These are phyloP conservation scores for Coemansia sp. DNA, from an alignment of 192 early-diverging fungal species.

Conservation along the genomic window DNA sequence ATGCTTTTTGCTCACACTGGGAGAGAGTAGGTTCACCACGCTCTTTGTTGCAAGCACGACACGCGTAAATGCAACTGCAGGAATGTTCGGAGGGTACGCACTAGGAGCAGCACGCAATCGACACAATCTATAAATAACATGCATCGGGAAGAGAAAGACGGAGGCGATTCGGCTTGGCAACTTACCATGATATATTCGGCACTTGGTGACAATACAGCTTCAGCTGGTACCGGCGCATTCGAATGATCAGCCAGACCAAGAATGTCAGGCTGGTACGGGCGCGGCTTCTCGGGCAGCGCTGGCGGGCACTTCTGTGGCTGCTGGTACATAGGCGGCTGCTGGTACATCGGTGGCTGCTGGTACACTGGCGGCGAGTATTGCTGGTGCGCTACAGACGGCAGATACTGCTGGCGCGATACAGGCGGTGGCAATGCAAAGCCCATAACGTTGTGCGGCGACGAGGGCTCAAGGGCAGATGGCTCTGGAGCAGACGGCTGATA, in stretches of 20 bases:
- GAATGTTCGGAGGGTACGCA: neutral
- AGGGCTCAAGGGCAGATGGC: constrained; percentile 4
- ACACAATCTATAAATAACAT: constrained; percentile 10
- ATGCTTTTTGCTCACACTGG: neutral
- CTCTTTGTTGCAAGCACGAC: neutral
- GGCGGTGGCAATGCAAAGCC: constrained; percentile 24
- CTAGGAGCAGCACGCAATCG: neutral
- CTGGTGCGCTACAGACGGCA: neutral
- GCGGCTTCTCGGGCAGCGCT: constrained; percentile 4
- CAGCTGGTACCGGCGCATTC: neutral
- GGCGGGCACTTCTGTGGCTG: neutral
- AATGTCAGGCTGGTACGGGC: constrained; percentile 19
- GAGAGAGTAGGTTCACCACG: neutral
- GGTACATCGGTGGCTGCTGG: neutral
- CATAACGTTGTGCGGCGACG: constrained; percentile 17
- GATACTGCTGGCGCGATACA: constrained; percentile 6
- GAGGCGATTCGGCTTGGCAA: neutral
- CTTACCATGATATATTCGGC: constrained; percentile 35
- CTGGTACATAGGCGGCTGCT: neutral
- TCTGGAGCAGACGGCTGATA: constrained; percentile 16
- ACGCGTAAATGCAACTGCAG: neutral
- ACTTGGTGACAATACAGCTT: constrained; percentile 7
- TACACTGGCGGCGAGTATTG: neutral
- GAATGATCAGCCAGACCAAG: neutral
- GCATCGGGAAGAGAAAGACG: neutral